Conservation (phyloP, 2,329 filamentous ascomycete species). For the Colletotrichum abscissum region DNA sequence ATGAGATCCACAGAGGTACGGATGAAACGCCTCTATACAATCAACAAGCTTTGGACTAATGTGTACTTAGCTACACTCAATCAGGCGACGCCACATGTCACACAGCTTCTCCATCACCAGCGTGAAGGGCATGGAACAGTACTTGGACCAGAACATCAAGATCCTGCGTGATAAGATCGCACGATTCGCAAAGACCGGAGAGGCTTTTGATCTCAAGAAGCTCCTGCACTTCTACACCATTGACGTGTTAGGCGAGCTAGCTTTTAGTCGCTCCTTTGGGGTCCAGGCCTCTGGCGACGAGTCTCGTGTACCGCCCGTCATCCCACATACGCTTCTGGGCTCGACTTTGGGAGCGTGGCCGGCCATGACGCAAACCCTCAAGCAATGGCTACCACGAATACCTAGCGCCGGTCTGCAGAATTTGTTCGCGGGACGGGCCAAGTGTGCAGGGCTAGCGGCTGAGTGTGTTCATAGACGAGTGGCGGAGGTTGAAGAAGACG, state of each 20-base stretch:
- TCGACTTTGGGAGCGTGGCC: constrained; percentile 44
- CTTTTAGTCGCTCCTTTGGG: constrained; percentile 46
- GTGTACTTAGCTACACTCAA: neutral
- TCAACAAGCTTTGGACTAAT: neutral
- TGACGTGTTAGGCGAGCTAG: constrained; percentile 44
- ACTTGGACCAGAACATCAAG: constrained; percentile 45
- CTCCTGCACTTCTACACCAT: constrained; percentile 41
- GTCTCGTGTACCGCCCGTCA: constrained; percentile 43
- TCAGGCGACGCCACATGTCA: constrained; percentile 16
- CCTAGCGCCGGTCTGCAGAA: constrained; percentile 37
- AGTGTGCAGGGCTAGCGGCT: constrained; percentile 35
- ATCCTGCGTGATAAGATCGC: constrained; percentile 41
- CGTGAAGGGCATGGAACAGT: constrained; percentile 49
- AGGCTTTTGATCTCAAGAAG: constrained; percentile 46
- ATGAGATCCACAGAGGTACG: constrained; percentile 19
- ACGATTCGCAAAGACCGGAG: constrained; percentile 5
- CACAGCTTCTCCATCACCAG: constrained; percentile 23
- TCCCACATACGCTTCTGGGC: constrained; percentile 46
- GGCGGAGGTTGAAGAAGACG: constrained; percentile 5
- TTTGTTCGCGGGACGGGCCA: constrained; percentile 40
- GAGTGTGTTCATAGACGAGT: constrained; percentile 37
- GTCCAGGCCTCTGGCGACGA: constrained; percentile 43
- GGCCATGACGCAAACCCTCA: constrained; percentile 40
- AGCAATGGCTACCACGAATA: constrained; percentile 40
- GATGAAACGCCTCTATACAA: neutral